Evolutionary conservation across 176 grass and related monocot genomes (phyloP).

Genomic region (Saccharum officinarum): DNA sequence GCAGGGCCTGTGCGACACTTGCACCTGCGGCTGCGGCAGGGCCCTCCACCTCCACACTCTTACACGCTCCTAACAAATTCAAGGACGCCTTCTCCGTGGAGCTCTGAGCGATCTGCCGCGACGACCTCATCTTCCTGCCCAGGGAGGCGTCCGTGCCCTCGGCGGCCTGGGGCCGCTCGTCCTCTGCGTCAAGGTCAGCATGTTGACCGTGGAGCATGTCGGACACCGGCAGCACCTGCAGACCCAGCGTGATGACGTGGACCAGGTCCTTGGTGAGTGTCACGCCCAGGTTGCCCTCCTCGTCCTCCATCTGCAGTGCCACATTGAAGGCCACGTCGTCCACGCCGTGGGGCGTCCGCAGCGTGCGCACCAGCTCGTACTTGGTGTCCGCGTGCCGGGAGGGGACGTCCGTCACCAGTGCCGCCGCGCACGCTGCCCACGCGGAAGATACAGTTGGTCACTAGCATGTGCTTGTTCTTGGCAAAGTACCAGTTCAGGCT

Average conservation of each 20-base stretch:
- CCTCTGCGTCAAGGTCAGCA: too few species aligned
- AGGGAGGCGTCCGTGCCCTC: too few species aligned
- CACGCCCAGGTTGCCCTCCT: slow-evolving; percentile 66
- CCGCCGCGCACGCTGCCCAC: slow-evolving; percentile 65
- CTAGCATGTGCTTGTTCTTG: slow-evolving; percentile 88
- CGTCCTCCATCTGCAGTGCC: slow-evolving; percentile 80
- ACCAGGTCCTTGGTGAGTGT: slow-evolving; percentile 83
- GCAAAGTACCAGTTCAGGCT: slow-evolving; percentile 94
- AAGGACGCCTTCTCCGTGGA: too few species aligned
- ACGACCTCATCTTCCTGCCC: too few species aligned
- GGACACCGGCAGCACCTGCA: slow-evolving; percentile 51
- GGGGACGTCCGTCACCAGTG: slow-evolving; percentile 60
- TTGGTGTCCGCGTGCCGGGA: slow-evolving; percentile 43
- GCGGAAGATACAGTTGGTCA: slow-evolving; percentile 96
- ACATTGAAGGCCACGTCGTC: slow-evolving; percentile 65
- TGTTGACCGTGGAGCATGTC: slow-evolving; percentile 33
- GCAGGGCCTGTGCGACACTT: too few species aligned
- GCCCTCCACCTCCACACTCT: too few species aligned
- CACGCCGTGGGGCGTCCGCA: slow-evolving; percentile 80
- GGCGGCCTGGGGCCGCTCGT: too few species aligned
- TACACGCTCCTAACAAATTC: too few species aligned
- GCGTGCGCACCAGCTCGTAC: slow-evolving; percentile 78
- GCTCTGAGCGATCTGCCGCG: too few species aligned
- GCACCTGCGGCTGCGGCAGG: too few species aligned
- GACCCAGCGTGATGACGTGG: slow-evolving; percentile 58